A percentile compares a stretch with the other conserved stretches of the same genome.
phyloP scores from a whole-genome alignment of 192 early-diverging fungal species.

The Backusella liffmaniae region DNA sequence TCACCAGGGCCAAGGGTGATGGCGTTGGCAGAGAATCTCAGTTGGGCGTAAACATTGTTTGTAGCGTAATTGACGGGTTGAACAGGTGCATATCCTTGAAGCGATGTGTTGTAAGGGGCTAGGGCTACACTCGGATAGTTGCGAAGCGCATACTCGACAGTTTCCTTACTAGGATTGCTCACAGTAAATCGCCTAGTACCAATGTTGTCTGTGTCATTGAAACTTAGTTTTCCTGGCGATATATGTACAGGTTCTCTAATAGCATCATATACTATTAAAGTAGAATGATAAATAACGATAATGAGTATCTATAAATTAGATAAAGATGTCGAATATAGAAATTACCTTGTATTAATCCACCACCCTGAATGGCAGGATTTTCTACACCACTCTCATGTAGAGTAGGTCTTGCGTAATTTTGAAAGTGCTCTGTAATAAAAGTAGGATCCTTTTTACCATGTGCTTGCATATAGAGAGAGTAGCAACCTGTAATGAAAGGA shows the following conservation, averaged over 20 bases:
- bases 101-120: conserved; percentile 30
- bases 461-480: conserved; percentile 46
- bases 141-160: conserved; percentile 32
- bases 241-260: conserved; percentile 37
- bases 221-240: conserved; percentile 45
- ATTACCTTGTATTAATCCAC: conserved; percentile 49
- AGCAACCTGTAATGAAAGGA: conserved; percentile 51
- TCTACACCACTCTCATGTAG: conserved; percentile 18
- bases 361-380: conserved; percentile 45
- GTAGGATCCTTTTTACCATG: conserved; percentile 20
- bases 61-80: conserved; percentile 13
- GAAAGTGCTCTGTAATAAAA: conserved; percentile 33
- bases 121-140: conserved; percentile 37
- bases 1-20: conserved; percentile 17
- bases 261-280: conserved; percentile 32
- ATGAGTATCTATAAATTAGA: not conserved
- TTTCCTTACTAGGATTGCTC: conserved; percentile 36
- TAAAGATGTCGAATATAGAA: not conserved
- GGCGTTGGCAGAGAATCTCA: not conserved
- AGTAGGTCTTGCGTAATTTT: conserved; percentile 33
- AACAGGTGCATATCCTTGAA: conserved; percentile 11
- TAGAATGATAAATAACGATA: not conserved
- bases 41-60: not conserved
- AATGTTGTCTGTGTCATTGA: conserved; percentile 47
- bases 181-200: conserved; percentile 35